Evolutionary conservation across 805 yeast species (phyloP).

Genomic region (Spathaspora passalidarum): DNA sequence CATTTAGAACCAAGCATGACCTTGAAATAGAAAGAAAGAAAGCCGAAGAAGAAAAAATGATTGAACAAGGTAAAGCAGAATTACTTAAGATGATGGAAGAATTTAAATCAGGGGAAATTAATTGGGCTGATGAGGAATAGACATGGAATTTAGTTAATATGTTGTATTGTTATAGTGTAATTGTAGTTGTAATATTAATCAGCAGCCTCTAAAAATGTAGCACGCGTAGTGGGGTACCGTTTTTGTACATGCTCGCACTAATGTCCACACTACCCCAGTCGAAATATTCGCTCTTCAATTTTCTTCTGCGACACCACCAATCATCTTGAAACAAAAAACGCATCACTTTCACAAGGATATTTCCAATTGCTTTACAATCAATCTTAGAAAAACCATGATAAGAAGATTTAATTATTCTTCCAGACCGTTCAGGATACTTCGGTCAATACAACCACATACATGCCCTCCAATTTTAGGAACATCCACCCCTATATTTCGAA

Average conservation of each 20-base stretch:
- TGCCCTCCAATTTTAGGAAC: not conserved
- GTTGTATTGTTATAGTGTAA: not conserved
- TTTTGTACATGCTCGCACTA: not conserved
- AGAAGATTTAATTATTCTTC: not conserved
- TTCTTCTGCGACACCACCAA: too few species aligned
- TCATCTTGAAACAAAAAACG: too few species aligned
- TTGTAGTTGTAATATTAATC: not conserved
- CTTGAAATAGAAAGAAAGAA: not conserved
- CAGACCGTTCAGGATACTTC: not conserved
- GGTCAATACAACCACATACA: not conserved
- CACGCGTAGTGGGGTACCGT: not conserved
- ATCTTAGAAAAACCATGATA: not conserved
- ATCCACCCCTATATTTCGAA: not conserved
- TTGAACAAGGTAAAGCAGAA: slow-evolving; percentile 5
- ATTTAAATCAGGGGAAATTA: slow-evolving; percentile 1
- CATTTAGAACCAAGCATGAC: not conserved
- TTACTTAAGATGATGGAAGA: slow-evolving; percentile 6
- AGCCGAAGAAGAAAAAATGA: slow-evolving; percentile 5
- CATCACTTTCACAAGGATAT: not conserved
- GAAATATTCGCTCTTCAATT: not conserved
- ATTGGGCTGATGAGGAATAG: slow-evolving; percentile 11
- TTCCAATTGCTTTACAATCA: not conserved
- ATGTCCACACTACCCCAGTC: not conserved
- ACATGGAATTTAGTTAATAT: not conserved
- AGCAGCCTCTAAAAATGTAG: not conserved